Base-by-base conservation (phyloP, 176 grass and related monocot species). In the Lolium multiflorum region DNA sequence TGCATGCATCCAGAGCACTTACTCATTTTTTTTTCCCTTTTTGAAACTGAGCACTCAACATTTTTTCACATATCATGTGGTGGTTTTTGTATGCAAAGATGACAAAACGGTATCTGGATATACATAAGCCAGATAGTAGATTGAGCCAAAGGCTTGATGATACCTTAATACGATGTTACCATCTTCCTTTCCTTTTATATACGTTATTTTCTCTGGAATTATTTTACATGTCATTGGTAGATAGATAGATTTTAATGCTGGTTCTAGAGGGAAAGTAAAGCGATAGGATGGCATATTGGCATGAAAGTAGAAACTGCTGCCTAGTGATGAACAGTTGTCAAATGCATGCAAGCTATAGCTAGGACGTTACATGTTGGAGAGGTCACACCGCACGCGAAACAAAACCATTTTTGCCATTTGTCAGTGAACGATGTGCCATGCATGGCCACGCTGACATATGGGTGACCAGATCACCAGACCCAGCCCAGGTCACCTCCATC, bases 1-100 rank as follows among this genome's bases (percentile, higher is more conserved):
- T 4, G 26, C 81, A 79, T 51, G 65, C 41, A 61, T 60, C 20
- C 73, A 44, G n/a, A 83, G 50, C 80, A 88, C 50, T 60, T 56
- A 4, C 66, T 69, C 2, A 43, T 3, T 56, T 69, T 43, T 69
- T 43, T 3, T 11, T 2, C 38, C 38, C 18, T 20, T n/a, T 71
- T 20, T 44, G 67, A 11, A 71, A 71, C 67, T 44, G 17, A 11
- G 67, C 17, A 37, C 67, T n/a, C 38, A 6, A 37, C 18, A 11
- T 71, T 9, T 12, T 8, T 26, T 7, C 41, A 43, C 41, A 43
- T 5, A 43, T 43, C 41, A 43, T 43, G 41, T 43, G 41, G 41
- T 43, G 41, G 41, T 8, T 12, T 8, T 22, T 65, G 25, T 22
- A 28, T 7, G 62, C 12, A 65, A 65, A 65, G 62, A 15, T 65